Conservation (phyloP, 106 monocot genomes). For the Platanthera zijinensis region DNA sequence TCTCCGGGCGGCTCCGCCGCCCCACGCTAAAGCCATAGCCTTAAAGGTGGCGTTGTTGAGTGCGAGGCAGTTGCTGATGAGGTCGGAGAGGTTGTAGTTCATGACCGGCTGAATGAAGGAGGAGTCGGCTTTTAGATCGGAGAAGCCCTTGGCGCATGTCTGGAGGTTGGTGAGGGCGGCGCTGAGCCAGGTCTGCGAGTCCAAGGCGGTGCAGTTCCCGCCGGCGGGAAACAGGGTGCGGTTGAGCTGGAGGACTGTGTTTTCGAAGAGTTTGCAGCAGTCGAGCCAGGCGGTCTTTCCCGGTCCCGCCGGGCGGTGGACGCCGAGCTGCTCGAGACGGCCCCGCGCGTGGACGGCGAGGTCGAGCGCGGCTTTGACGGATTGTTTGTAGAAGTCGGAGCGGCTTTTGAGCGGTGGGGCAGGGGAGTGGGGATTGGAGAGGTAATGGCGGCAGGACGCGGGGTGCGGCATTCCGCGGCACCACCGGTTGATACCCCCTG, state of each 20-base stretch:
- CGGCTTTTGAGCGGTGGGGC: neutral
- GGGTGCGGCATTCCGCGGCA: constrained; percentile 28
- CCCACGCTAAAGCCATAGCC: neutral
- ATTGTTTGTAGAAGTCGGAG: constrained; percentile 24
- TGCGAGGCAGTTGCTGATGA: constrained; percentile 76
- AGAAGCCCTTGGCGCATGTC: constrained; percentile 55
- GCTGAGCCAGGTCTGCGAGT: constrained; percentile 70
- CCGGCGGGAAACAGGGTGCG: constrained; percentile 24
- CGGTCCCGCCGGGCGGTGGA: neutral
- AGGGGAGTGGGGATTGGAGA: constrained; percentile 1
- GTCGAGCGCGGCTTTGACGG: constrained; percentile 12
- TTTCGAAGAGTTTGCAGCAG: constrained; percentile 34
- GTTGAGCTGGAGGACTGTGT: constrained; percentile 73
- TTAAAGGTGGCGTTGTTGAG: constrained; percentile 28
- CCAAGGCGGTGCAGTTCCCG: constrained; percentile 15
- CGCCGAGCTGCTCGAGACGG: constrained; percentile 6
- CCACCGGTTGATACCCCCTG: constrained; percentile 10
- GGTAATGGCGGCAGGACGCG: constrained; percentile 23
- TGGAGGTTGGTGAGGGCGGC: constrained; percentile 65
- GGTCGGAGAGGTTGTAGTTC: constrained; percentile 47
- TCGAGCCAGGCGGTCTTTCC: constrained; percentile 10
- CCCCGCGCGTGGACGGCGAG: constrained; percentile 8
- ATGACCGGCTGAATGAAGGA: constrained; percentile 21
- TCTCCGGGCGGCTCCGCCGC: neutral
- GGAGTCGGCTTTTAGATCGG: constrained; percentile 22